These are phyloP conservation scores for Zymoseptoria brevis DNA, from an alignment of 2,329 filamentous ascomycete genomes.

Conservation along the genomic window DNA sequence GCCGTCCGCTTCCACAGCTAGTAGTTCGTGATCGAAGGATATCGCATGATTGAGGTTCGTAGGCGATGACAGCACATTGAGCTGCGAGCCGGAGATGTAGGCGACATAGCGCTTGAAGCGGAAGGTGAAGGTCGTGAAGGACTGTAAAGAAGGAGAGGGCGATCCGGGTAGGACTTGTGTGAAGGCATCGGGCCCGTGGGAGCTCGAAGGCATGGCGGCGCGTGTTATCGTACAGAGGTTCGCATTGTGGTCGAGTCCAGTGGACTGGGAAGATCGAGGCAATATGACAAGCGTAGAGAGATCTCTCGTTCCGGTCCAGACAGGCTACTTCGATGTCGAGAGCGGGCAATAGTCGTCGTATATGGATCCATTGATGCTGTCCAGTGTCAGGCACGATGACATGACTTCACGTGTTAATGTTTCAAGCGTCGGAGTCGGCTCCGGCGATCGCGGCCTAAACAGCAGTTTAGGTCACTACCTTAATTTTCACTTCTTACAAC, in stretches of 20 bases:
- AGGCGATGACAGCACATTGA: constrained; percentile 72
- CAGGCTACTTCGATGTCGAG: background rate
- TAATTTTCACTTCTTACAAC: too few species aligned
- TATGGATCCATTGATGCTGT: background rate
- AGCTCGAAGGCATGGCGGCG: constrained; percentile 25
- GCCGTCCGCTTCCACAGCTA: constrained; percentile 75
- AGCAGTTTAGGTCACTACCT: too few species aligned
- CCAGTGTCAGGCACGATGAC: background rate
- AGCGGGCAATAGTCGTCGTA: background rate
- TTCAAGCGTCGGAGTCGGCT: background rate
- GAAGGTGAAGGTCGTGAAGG: constrained; percentile 67
- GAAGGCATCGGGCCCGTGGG: constrained; percentile 21
- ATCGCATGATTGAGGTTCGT: constrained; percentile 77
- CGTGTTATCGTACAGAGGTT: constrained; percentile 10
- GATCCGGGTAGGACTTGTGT: constrained; percentile 62
- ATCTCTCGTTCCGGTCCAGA: background rate
- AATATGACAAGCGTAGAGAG: background rate
- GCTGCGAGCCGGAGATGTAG: constrained; percentile 82
- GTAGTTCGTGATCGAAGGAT: constrained; percentile 48
- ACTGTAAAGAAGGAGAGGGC: constrained; percentile 69
- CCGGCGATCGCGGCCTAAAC: too few species aligned
- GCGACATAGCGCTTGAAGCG: constrained; percentile 64
- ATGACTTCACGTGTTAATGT: background rate
- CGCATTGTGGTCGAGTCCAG: background rate
- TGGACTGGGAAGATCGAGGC: background rate